Conservation (phyloP, 768 basidiomycete genomes). For the Mycena indigotica region DNA sequence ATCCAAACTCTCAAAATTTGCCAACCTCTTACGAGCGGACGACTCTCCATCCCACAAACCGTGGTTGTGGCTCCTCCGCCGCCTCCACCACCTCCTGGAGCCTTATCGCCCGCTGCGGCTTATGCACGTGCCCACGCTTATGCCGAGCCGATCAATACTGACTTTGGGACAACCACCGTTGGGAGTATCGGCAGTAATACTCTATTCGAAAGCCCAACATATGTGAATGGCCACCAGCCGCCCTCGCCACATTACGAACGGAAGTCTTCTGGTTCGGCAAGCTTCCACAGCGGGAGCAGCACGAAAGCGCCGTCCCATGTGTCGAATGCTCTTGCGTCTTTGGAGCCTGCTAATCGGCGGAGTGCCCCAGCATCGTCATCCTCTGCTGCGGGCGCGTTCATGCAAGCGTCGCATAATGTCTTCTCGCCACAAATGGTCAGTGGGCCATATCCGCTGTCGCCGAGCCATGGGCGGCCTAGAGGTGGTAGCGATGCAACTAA, state of each 20-base stretch:
- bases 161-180: no score
- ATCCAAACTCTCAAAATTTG: constrained; percentile 39
- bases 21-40: constrained; percentile 25
- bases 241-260: constrained; percentile 15
- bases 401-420: constrained; percentile 5
- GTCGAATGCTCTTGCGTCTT: constrained; percentile 26
- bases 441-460: constrained; percentile 31
- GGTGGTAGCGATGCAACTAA: constrained; percentile 30
- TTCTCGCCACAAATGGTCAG: no score
- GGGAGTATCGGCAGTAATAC: neutral
- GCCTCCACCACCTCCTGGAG: neutral
- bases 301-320: constrained; percentile 12
- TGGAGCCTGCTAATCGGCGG: constrained; percentile 29
- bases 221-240: neutral
- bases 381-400: neutral
- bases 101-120: constrained; percentile 13
- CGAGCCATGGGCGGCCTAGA: constrained; percentile 27
- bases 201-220: constrained; percentile 7
- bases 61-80: neutral
- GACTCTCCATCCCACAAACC: neutral
- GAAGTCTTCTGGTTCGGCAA: constrained; percentile 9
- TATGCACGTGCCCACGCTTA: constrained; percentile 1
- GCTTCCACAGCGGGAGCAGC: constrained; percentile 10
- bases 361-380: constrained; percentile 27
- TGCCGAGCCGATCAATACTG: constrained; percentile 6